A percentile compares a stretch with the other conserved stretches of the same genome.
phyloP scores from a whole-genome alignment of 192 early-diverging fungal genomes.

The Thamnidium elegans region DNA sequence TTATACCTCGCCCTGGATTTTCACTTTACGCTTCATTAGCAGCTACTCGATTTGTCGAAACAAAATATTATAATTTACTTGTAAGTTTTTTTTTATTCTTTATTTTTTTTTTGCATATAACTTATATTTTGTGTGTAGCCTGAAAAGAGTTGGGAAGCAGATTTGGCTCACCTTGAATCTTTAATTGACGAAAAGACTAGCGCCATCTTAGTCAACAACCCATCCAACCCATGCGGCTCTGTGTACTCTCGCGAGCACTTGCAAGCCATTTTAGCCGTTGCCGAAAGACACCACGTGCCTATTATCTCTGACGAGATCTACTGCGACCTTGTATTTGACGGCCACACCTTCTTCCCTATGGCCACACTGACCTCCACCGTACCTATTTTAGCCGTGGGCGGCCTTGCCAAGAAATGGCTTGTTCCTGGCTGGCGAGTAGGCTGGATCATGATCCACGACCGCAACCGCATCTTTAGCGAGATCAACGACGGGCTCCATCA shows the following conservation, averaged over 20 bases:
- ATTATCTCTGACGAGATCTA: conserved; percentile 92
- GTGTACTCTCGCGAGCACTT: conserved; percentile 76
- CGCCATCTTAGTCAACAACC: conserved; percentile 85
- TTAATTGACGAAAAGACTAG: conserved; percentile 81
- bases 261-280: conserved; percentile 64
- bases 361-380: conserved; percentile 75
- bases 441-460: conserved; percentile 86
- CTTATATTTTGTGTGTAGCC: conserved; percentile 42
- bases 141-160: conserved; percentile 79
- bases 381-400: conserved; percentile 81
- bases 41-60: conserved; percentile 71
- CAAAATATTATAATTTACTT: conserved; percentile 77
- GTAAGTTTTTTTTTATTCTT: conserved; percentile 28
- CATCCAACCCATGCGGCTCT: conserved; percentile 91
- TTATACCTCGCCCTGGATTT: conserved; percentile 83
- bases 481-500: conserved; percentile 71
- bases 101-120: not conserved
- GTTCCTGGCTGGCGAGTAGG: conserved; percentile 92
- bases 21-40: conserved; percentile 83
- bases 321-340: conserved; percentile 79
- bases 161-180: conserved; percentile 74
- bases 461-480: conserved; percentile 45
- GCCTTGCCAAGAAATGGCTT: conserved; percentile 86
- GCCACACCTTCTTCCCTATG: conserved; percentile 58
- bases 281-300: conserved; percentile 73